A percentile compares a stretch with the other conserved stretches of the same genome.
Conservation (phyloP, 768 basidiomycete species). For the Mycena leptocephala region DNA sequence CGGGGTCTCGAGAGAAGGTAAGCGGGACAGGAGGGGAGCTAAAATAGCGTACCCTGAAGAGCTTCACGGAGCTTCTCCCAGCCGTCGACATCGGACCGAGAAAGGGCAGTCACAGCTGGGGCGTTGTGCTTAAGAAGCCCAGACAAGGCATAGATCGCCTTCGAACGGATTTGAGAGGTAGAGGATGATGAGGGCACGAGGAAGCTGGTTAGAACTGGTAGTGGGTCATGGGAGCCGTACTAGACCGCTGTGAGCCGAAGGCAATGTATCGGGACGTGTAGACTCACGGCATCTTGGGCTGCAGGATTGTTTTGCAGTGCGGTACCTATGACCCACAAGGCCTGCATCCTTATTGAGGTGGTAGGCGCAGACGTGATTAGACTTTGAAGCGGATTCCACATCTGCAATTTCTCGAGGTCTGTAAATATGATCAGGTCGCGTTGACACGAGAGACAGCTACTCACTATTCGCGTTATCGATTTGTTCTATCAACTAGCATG, state of each 20-base stretch:
- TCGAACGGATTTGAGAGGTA: slow-evolving; percentile 75
- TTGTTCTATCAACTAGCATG: slow-evolving; percentile 82
- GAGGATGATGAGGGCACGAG: slow-evolving; percentile 67
- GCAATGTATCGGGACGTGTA: not conserved
- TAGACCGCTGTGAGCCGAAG: slow-evolving; percentile 41
- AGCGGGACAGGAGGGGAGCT: not conserved
- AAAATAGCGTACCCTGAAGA: slow-evolving; percentile 68
- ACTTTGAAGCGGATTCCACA: slow-evolving; percentile 85
- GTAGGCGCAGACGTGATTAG: slow-evolving; percentile 73
- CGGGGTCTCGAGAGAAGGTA: slow-evolving; percentile 70
- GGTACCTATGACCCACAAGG: slow-evolving; percentile 91
- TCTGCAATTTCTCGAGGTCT: slow-evolving; percentile 84
- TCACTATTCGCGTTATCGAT: slow-evolving; percentile 94
- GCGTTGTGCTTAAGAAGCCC: slow-evolving; percentile 86
- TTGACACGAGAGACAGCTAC: slow-evolving; percentile 44
- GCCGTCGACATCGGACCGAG: slow-evolving; percentile 64
- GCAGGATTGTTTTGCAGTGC: slow-evolving; percentile 92
- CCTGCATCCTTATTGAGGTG: slow-evolving; percentile 75
- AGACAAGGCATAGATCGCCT: slow-evolving; percentile 88
- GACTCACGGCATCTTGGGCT: slow-evolving; percentile 82
- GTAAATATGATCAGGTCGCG: not conserved
- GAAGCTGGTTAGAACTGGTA: slow-evolving; percentile 75
- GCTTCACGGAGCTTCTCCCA: slow-evolving; percentile 76
- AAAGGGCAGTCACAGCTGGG: slow-evolving; percentile 72
- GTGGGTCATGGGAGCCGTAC: slow-evolving; percentile 78